Evolutionary conservation across 345 rosid genomes (phyloP).

Genomic region (Populus pruinosa): DNA sequence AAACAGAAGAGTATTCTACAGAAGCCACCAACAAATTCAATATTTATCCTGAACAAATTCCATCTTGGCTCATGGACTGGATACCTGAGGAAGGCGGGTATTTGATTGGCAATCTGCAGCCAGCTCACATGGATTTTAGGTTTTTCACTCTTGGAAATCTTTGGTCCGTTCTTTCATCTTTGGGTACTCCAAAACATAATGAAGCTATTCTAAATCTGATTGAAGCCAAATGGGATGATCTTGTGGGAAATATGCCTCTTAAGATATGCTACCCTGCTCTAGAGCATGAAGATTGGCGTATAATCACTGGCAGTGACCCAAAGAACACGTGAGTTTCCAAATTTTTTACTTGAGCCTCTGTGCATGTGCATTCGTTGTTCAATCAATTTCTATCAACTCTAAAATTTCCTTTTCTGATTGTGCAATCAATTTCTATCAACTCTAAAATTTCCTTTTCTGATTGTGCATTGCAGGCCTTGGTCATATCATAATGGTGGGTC

Average conservation of each 20-base stretch:
- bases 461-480: constrained; percentile 71
- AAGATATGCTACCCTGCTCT: constrained; percentile 91
- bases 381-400: background rate
- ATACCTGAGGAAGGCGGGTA: constrained; percentile 33
- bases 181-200: constrained; percentile 34
- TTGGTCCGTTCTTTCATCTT: constrained; percentile 33
- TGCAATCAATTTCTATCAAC: background rate
- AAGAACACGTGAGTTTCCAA: constrained; percentile 71
- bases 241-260: constrained; percentile 40
- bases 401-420: background rate
- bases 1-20: constrained; percentile 33
- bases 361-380: background rate
- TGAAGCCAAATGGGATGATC: constrained; percentile 35
- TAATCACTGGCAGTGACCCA: constrained; percentile 93
- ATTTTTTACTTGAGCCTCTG: background rate
- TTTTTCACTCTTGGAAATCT: constrained; percentile 38
- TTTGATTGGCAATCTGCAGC: constrained; percentile 31
- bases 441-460: constrained; percentile 1
- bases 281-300: constrained; percentile 89
- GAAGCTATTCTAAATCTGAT: constrained; percentile 29
- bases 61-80: constrained; percentile 37
- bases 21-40: constrained; percentile 35
- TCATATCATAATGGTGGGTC: constrained; percentile 98
- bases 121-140: constrained; percentile 38
- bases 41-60: constrained; percentile 35